Percentiles rank a stretch among this genome's conserved stretches.
phyloP scores from a whole-genome alignment of 345 rosid genomes.

The Erucastrum elatum region DNA sequence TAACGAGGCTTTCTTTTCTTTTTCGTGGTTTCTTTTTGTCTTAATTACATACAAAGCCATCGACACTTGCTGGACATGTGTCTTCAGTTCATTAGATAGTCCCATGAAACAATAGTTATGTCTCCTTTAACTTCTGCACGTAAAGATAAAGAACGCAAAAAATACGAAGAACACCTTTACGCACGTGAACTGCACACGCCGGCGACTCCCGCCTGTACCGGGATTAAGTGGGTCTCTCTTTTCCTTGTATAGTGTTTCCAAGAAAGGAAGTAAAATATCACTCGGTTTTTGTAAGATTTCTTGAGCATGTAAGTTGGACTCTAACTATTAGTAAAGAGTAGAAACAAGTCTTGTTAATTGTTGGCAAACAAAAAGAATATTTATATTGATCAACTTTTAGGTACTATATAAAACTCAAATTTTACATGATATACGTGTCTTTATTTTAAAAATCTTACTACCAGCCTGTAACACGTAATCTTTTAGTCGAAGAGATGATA shows the following conservation, averaged over 20 bases:
- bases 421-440: neutral
- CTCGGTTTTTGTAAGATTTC: neutral
- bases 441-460: neutral
- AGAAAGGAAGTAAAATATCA: neutral
- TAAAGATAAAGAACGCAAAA: neutral
- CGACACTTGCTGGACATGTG: slow-evolving; percentile 14
- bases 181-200: slow-evolving; percentile 18
- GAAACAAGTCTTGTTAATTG: neutral
- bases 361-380: neutral
- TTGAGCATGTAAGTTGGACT: neutral
- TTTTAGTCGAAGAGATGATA: neutral
- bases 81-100: neutral
- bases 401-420: neutral
- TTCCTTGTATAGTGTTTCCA: neutral
- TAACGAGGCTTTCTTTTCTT: slow-evolving; percentile 7
- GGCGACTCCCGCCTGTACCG: neutral
- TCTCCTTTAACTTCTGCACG: slow-evolving; percentile 30
- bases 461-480: neutral
- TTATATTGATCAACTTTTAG: neutral
- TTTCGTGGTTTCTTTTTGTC: slow-evolving; percentile 6
- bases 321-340: neutral
- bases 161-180: slow-evolving; percentile 1
- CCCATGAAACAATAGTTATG: slow-evolving; percentile 14
- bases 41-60: slow-evolving; percentile 27
- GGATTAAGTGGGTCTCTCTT: neutral